Evolutionary conservation across 306 rosid genomes (phyloP).

Genomic region (Cucumis melo): DNA sequence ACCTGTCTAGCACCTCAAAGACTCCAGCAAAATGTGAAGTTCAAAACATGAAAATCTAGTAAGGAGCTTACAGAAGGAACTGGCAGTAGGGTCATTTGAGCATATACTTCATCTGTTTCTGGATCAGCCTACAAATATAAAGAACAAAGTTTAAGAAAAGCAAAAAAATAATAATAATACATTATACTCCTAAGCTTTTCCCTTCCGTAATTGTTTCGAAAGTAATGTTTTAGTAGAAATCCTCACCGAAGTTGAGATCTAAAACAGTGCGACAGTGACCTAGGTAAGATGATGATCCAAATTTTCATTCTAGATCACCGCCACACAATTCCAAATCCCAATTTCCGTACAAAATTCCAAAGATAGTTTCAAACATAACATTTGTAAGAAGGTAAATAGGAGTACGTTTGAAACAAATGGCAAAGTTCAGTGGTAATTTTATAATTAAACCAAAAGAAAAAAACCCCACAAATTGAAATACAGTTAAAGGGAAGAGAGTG

Average conservation of each 20-base stretch:
- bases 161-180: background rate
- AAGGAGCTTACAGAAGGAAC: constrained; percentile 50
- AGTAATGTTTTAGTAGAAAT: too few species aligned
- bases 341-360: background rate
- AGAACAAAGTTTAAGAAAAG: background rate
- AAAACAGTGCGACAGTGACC: background rate
- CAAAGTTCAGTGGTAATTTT: too few species aligned
- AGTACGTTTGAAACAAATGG: background rate
- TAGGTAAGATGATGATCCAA: background rate
- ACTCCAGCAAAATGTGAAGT: background rate
- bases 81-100: constrained; percentile 89
- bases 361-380: too few species aligned
- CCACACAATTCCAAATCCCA: background rate
- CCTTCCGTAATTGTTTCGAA: too few species aligned
- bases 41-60: background rate
- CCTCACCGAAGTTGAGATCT: background rate
- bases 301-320: background rate
- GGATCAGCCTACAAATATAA: constrained; percentile 64
- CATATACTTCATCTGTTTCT: constrained; percentile 87
- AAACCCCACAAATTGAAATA: background rate
- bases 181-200: too few species aligned
- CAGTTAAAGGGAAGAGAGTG: background rate
- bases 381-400: too few species aligned
- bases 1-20: background rate
- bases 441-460: background rate